Evolutionary conservation across 2,329 filamentous ascomycete genomes (phyloP), one percentile per base, ranked within the genome.

Genomic region (Aspergillus sp.): DNA sequence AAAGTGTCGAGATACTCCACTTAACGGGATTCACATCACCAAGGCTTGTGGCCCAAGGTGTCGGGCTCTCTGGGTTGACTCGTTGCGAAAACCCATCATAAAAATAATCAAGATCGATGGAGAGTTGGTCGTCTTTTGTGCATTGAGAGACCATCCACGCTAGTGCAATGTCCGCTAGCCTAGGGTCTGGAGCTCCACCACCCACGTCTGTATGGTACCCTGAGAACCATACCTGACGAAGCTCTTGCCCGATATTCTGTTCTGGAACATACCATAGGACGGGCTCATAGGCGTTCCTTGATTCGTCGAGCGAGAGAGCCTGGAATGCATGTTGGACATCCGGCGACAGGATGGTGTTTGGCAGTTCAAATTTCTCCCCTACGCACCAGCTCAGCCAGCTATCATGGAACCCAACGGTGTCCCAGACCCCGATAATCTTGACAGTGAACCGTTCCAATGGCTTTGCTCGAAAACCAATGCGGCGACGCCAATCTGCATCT

Each of bases 101-200:
- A n/a, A 42, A 48, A 31, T 48, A 48, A 11, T 48, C 36, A 23
- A 48, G 20, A 38, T 48, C 34, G 34, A 48, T 48, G n/a, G 31
- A 23, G 10, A 48, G 16, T 23, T 48, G 46, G 10, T 10, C 34
- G 46, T 48, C 21, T 32, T 48, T 48, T 7, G 46, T 48, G 23
- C 21, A 48, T 20, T 48, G 46, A 19, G 34, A 36, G 13, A 48
- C 46, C 46, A 48, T 48, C 46, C 46, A 48, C 16, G 46, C 46
- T 23, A 48, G 36, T 14, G 46, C 20, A 31, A 48, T 48, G 23
- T 48, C 46, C 3, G 46, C 36, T n/a, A 48, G 36, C n/a, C 46
- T 25, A 16, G 47, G 47, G 3, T 49, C 23, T 13, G 20, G 6
- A 16, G 21, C 16, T 7, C 47, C 47, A 3, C 47, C 47, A 32